Conservation (phyloP, 139 green algal genomes). For the Coccomyxa sp. region DNA sequence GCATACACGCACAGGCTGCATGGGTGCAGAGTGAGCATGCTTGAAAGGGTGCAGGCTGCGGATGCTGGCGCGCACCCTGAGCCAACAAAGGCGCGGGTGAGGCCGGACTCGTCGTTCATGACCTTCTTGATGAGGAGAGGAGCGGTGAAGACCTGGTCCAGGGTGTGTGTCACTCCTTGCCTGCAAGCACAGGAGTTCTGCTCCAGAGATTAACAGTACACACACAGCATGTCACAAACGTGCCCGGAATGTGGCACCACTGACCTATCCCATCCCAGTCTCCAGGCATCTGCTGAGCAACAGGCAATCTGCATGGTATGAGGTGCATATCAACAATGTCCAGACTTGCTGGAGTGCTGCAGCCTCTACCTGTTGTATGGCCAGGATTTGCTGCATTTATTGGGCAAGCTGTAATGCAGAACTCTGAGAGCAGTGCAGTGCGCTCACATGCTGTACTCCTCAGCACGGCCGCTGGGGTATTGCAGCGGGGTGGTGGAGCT, state of each 20-base stretch:
- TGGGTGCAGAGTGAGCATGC: too few relatives aligned
- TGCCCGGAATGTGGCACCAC: too few relatives aligned
- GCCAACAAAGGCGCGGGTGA: slow-evolving; percentile 39
- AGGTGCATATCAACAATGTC: too few relatives aligned
- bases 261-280: too few relatives aligned
- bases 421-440: background rate
- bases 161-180: slow-evolving; percentile 57
- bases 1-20: too few relatives aligned
- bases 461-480: slow-evolving; percentile 23
- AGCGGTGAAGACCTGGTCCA: slow-evolving; percentile 77
- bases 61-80: slow-evolving; percentile 22
- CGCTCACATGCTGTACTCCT: slow-evolving; percentile 19
- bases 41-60: too few relatives aligned
- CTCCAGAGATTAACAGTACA: slow-evolving; percentile 3
- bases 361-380: too few relatives aligned
- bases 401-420: too few relatives aligned
- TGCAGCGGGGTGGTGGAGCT: slow-evolving; percentile 18
- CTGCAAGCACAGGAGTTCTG: slow-evolving; percentile 15
- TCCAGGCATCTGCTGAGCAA: too few relatives aligned
- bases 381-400: too few relatives aligned
- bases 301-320: too few relatives aligned
- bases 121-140: slow-evolving; percentile 60
- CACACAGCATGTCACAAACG: background rate
- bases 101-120: slow-evolving; percentile 38
- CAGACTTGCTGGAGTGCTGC: too few relatives aligned